Evolutionary conservation across 2,329 filamentous ascomycete species (phyloP).

Genomic region (Leptographium flavum): DNA sequence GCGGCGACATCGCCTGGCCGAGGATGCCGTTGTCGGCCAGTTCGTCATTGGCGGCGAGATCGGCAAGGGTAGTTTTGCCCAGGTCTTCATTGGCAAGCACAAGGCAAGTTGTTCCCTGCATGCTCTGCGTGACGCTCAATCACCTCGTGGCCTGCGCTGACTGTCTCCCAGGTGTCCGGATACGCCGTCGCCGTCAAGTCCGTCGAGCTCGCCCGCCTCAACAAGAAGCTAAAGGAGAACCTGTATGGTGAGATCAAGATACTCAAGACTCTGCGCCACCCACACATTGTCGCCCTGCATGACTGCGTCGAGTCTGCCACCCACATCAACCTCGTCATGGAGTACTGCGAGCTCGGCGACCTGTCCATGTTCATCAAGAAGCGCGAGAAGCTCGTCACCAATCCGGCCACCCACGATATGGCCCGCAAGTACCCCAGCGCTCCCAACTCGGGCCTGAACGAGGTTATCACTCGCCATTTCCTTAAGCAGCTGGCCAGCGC

Average conservation of each 20-base stretch:
- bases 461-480: slow-evolving; percentile 94
- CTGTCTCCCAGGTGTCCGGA: slow-evolving; percentile 47
- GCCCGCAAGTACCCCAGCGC: slow-evolving; percentile 85
- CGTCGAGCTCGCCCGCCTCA: slow-evolving; percentile 78
- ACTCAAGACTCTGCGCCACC: slow-evolving; percentile 82
- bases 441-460: slow-evolving; percentile 72
- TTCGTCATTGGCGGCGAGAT: slow-evolving; percentile 45
- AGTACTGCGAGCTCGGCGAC: slow-evolving; percentile 93
- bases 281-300: slow-evolving; percentile 91
- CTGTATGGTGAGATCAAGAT: slow-evolving; percentile 92
- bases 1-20: slow-evolving; percentile 7
- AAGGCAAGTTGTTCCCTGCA: slow-evolving; percentile 44
- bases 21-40: slow-evolving; percentile 12
- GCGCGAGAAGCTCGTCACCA: slow-evolving; percentile 62
- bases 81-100: slow-evolving; percentile 78
- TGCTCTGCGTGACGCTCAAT: not conserved
- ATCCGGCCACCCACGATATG: slow-evolving; percentile 77
- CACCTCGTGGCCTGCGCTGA: not conserved
- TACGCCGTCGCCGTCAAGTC: slow-evolving; percentile 91
- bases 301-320: slow-evolving; percentile 78
- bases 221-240: slow-evolving; percentile 93
- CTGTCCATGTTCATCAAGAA: slow-evolving; percentile 94
- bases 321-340: slow-evolving; percentile 95
- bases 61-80: slow-evolving; percentile 93
- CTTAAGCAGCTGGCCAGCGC: slow-evolving; percentile 89